Base-by-base conservation (phyloP, 2,329 filamentous ascomycete genomes). In the Calonectria naviculata region DNA sequence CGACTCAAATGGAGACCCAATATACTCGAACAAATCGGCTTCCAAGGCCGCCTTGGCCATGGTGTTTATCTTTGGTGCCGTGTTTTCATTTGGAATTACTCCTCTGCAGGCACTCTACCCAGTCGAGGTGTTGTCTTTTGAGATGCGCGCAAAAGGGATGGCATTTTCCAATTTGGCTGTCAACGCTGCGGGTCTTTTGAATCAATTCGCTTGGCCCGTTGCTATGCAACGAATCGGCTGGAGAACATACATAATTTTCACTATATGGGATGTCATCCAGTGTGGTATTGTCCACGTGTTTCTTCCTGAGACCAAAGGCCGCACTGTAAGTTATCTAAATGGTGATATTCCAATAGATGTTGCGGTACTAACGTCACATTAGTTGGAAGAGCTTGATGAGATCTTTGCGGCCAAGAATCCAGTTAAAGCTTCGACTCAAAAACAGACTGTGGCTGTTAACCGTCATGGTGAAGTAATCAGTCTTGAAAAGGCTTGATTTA, bases 141-240 rank as follows among this genome's bases (percentile, higher is more conserved):
- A 89, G 77, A 87, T 86, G 78, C 84, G 87, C 41, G 87, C 86
- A 54, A 89, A 89, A 79, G 87, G 87, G 8, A 88, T 89, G 85
- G 87, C 85, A 2, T 84, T 88, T 71, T 85, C 76, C 73, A 85
- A 79, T 54, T 78, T 83, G 71, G 83, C 79, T 68, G 83, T 83
- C 88, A 44, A 86, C 72, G 81, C 83, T 44, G 86, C 84, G 10
- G 85, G 83, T 44, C 81, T 88, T 44, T 80, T 88, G 68, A 86
- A 85, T 71, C 82, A 85, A 77, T 85, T 84, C 72, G 84, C 81
- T n/a, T 85, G 82, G 78, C 85, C 85, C 0, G 84, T 88, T 15
- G 82, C 85, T 8, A 81, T 89, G 74, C 81, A 85, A 19, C 80
- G 84, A 61, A 88, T 89, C 68, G 84, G 83, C 4, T 89, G 86